Evolutionary conservation across 2,329 filamentous ascomycete genomes (phyloP), one percentile per base, ranked within the genome.

Genomic region (Leptographium procerum): DNA sequence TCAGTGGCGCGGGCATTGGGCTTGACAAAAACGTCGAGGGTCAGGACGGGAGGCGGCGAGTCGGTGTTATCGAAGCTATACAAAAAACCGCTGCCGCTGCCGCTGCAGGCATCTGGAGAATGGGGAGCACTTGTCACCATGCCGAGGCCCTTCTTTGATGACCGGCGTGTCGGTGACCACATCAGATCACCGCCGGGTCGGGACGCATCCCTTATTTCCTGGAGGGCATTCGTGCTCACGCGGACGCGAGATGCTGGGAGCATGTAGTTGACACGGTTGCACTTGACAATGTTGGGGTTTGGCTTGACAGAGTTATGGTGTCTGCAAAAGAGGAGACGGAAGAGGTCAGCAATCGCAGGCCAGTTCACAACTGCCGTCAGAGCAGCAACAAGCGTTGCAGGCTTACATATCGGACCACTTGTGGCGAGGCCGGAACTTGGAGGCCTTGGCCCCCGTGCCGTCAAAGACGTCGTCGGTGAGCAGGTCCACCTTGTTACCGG

Each of bases 31-130:
- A 64, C 62, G 57, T 69, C 69, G 1, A 78, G 71, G 11, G 73
- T 69, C 55, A 76, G 61, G 3, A 72, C 69, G 58, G 66, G 66
- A 50, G 70, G 70, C 0, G 75, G 75, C 7, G 69, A 71, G 52
- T 73, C 70, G 22, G 62, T 57, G 54, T 67, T 66, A 65, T 78
- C 75, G 62, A 73, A 77, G 65, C 69, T 74, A 63, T 77, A 77
- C n/a, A 76, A 65, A 63, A 73, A n/a, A 13, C 50, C 47, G n/a
- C 45, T 33, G 34, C 14, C 31, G 13, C 26, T 43, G 45, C 48
- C 34, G 45, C 48, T 29, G 34, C 33, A n/a, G 28, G 5, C 11
- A 31, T 33, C 29, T 3, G 50, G 50, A 5, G 53, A n/a, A 16
- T 22, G 2, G 43, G 43, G 4, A 16, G 53, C 13, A 19, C 13